These are phyloP conservation scores for Medicago arabica DNA, from an alignment of 306 rosid species.

Conservation along the genomic window DNA sequence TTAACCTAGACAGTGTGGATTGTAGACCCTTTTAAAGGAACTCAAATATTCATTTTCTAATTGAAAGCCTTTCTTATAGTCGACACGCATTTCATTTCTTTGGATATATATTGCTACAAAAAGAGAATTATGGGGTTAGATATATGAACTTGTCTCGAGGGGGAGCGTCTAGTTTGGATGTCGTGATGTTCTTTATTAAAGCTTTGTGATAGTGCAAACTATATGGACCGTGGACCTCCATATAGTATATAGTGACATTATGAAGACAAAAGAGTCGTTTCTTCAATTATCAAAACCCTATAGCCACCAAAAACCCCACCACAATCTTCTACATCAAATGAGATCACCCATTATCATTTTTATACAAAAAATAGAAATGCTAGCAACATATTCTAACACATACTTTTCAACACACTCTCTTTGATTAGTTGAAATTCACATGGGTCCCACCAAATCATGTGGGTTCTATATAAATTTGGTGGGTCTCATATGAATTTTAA, in stretches of 20 bases:
- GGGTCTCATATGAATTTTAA: too few species aligned
- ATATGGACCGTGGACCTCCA: constrained; percentile 79
- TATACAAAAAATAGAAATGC: too few species aligned
- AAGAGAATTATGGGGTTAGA: constrained; percentile 47
- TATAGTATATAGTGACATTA: constrained; percentile 46
- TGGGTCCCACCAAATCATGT: too few species aligned
- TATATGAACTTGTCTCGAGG: constrained; percentile 58
- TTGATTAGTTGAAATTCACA: too few species aligned
- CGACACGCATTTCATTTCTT: constrained; percentile 50
- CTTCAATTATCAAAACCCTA: constrained; percentile 60
- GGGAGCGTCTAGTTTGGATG: constrained; percentile 57
- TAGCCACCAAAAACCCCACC: constrained; percentile 38
- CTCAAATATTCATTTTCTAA: background rate
- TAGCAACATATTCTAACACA: too few species aligned
- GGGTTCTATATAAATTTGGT: too few species aligned
- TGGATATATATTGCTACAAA: constrained; percentile 56
- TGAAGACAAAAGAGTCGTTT: constrained; percentile 77
- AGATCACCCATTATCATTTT: too few species aligned
- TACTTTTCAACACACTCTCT: too few species aligned
- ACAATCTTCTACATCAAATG: constrained; percentile 18
- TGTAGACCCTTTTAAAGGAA: background rate
- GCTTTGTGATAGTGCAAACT: constrained; percentile 63
- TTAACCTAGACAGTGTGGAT: constrained; percentile 22
- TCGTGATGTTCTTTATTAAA: constrained; percentile 53
- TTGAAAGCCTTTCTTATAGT: constrained; percentile 34